Base-by-base conservation (phyloP, 495 filamentous ascomycete genomes). In the Aspergillus campestris region DNA sequence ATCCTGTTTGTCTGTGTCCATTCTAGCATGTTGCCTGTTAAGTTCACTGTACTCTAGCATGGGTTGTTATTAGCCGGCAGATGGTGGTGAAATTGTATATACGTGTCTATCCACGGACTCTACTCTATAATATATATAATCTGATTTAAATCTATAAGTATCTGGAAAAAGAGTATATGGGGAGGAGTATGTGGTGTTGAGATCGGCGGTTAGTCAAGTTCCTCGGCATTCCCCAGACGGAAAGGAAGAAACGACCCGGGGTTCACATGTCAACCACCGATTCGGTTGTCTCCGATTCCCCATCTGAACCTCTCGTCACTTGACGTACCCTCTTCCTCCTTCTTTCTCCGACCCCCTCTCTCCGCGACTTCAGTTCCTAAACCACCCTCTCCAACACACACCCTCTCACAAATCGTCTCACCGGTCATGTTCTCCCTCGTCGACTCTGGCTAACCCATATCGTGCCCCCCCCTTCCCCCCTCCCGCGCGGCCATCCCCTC, bases 341-440 rank as follows among this genome's bases (percentile, higher is more conserved):
- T 38, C 28, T 34, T 40, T 9, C 40, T 28, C 8, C 24, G 18
- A 24, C 14, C 31, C 27, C 31, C 34, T 44, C 37, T 27, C 33
- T 38, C 36, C 35, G 13, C n/a, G 31, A 44, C 10, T 31, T 34
- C 1, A 9, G 13, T 18, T 14, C 12, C 34, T 18, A 13, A 31
- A 18, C 30, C 32, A 31, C 27, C 32, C 34, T 10, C 24, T 14
- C 2, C 34, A 11, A 27, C 45, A 36, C 37, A 7, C 15, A 34
- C 8, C 12, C 34, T 13, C 40, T 24, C 14, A 18, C 31, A 32
- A 13, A 8, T 30, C 44, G n/a, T 11, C 33, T 34, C 12, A 28
- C 32, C 47, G 61, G 63, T 48, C 58, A 70, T 66, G 66, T 55
- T 47, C 43, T 49, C 51, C 43, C 39, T 48, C 41, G 40, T 52